Evolutionary conservation across 345 rosid species (phyloP), one percentile per base, ranked within the genome.

Genomic region (Kernera saxatilis): DNA sequence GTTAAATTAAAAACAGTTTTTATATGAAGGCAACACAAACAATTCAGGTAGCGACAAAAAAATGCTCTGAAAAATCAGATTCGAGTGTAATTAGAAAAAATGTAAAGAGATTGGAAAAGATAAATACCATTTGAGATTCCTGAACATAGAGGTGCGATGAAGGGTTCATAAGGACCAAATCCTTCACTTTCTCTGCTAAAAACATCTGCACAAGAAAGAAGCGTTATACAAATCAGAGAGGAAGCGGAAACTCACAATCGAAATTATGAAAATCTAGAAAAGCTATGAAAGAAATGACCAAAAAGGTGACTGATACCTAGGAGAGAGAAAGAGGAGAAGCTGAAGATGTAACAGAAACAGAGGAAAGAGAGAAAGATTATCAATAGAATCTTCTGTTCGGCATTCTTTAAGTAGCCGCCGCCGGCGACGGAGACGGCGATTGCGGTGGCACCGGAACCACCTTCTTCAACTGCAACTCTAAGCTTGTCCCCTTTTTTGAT

Each of bases 81-180:
- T 68, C 19, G n/a, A 21, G 1, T 18, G 5, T 27, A 39, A 2
- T 21, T n/a, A n/a, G n/a, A n/a, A n/a, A 39, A 18, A 70, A 43
- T 37, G 35, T 49, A 27, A 39, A 13, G 33, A 39, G 53, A 18
- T 17, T 68, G 15, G 12, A 27, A 40, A 46, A 70, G 49, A 18
- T 48, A 46, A 12, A 3, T 48, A 75, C 78, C 78, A 50, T 60
- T 32, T 4, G 78, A 51, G 74, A 45, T 18, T 61, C 63, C 36
- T 40, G 64, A 75, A 43, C 78, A 75, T 4, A 22, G 64, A 51
- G 78, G 78, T 50, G 69, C 74, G 25, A 51, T 75, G 49, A 75
- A 67, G 1, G 5, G 32, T 36, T 60, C 69, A 10, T 75, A 67
- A 41, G 48, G 49, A 43, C 13, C 29, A 75, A 51, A 41, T 3